Evolutionary conservation across 331 rosid species (phyloP), one percentile per base, ranked within the genome.

Genomic region (Acacia pycnantha): DNA sequence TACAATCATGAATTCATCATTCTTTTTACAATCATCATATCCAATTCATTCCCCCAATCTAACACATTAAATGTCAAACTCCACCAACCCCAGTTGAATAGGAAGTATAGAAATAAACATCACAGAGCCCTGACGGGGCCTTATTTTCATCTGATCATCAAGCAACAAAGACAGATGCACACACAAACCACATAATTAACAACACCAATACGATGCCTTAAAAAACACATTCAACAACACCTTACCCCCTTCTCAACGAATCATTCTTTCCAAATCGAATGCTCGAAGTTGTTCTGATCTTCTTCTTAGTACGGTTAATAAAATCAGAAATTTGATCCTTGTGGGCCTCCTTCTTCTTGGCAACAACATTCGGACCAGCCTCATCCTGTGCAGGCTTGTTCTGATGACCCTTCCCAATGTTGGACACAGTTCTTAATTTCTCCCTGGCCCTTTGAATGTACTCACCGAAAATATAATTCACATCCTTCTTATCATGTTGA

Each of bases 291-390:
- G 90, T 50, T 72, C 88, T 84, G 85, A 89, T 70, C 85, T 78
- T 92, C 78, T 72, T 78, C 88, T 75, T 87, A 11, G 77, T 84
- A 18, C 46, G 79, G 3, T 78, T 80, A 74, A 91, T 89, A 44
- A 84, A 92, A 37, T 87, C 91, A 0, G 88, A 78, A 70, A 88
- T 87, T 11, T 79, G 85, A 24, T 92, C 91, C 44, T 74, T 81
- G 1, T 29, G 69, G 48, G 54, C 27, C 10, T 76, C 90, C 26
- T 68, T 82, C 24, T 79, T 73, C 74, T 76, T 71, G 46, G 19
- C 26, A 69, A 7, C 86, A 19, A 10, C 86, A 19, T n/a, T 31
- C 29, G 3, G 0, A 26, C 31, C 48, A 6, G 29, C 79, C 61
- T 76, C 85, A 14, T 78, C 86, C 1, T 59, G 29, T 65, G 81